A percentile compares a stretch with the other conserved stretches of the same genome.
Conservation (phyloP, 495 filamentous ascomycete species). For the Pseudevernia furfuracea region DNA sequence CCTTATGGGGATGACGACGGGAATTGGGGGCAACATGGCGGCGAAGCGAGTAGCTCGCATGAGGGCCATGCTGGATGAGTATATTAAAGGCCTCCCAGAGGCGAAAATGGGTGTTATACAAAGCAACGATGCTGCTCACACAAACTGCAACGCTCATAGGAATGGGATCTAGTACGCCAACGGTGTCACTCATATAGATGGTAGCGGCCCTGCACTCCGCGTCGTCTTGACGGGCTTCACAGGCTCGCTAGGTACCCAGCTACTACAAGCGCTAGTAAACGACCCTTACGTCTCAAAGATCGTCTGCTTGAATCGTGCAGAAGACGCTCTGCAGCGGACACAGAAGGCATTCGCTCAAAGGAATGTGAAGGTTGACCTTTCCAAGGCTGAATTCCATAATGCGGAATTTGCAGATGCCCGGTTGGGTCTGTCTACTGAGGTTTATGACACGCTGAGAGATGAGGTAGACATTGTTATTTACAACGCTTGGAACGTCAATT, state of each 20-base stretch:
- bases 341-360: no score
- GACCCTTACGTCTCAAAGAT: not conserved
- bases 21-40: not conserved
- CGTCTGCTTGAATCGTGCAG: not conserved
- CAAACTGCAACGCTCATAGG: no score
- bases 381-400: no score
- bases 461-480: not conserved
- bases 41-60: not conserved
- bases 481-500: not conserved
- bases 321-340: not conserved
- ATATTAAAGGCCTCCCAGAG: not conserved
- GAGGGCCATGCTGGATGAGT: no score
- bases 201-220: no score
- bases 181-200: no score
- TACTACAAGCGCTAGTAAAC: not conserved
- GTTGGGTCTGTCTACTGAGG: no score
- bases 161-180: no score
- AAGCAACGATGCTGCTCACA: no score
- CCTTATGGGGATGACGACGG: not conserved
- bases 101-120: not conserved
- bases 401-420: no score
- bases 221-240: not conserved
- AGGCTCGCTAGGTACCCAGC: not conserved
- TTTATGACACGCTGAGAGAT: not conserved
- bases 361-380: no score